phyloP scores from a whole-genome alignment of 139 green algal genomes.

The Coelastrella sp. region DNA sequence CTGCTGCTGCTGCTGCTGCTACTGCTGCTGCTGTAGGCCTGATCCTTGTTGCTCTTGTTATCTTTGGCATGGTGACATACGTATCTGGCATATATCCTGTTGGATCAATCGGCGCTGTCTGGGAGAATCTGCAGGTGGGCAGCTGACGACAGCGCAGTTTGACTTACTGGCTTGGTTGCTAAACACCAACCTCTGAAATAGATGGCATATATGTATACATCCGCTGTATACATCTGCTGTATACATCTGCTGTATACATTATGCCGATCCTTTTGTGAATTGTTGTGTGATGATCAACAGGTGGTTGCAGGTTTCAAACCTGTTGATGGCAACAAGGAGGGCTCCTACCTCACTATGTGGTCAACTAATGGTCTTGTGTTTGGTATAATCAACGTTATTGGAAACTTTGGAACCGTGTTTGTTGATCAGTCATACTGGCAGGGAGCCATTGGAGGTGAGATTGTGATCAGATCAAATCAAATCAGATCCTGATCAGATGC shows the following conservation, averaged over 20 bases:
- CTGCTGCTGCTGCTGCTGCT: slow-evolving; percentile 30
- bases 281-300: slow-evolving; percentile 80
- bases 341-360: slow-evolving; percentile 94
- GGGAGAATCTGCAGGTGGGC: slow-evolving; percentile 36
- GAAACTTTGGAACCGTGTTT: slow-evolving; percentile 92
- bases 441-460: slow-evolving; percentile 92
- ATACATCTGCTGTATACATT: no score
- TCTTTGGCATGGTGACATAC: slow-evolving; percentile 83
- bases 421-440: slow-evolving; percentile 90
- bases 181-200: no score
- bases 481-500: no score
- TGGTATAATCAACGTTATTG: slow-evolving; percentile 97
- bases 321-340: slow-evolving; percentile 84
- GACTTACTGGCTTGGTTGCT: no score
- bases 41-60: slow-evolving; percentile 73
- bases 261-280: no score
- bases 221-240: no score
- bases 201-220: no score
- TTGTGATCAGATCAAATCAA: no score
- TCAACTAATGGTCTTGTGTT: slow-evolving; percentile 91
- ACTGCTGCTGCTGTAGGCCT: not conserved
- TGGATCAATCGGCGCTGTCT: slow-evolving; percentile 35
- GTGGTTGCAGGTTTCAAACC: slow-evolving; percentile 57
- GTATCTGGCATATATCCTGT: slow-evolving; percentile 16
- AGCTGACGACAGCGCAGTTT: no score